Evolutionary conservation across 371 early-diverging fungal species (phyloP).

Genomic region (Umbelopsis sp.): DNA sequence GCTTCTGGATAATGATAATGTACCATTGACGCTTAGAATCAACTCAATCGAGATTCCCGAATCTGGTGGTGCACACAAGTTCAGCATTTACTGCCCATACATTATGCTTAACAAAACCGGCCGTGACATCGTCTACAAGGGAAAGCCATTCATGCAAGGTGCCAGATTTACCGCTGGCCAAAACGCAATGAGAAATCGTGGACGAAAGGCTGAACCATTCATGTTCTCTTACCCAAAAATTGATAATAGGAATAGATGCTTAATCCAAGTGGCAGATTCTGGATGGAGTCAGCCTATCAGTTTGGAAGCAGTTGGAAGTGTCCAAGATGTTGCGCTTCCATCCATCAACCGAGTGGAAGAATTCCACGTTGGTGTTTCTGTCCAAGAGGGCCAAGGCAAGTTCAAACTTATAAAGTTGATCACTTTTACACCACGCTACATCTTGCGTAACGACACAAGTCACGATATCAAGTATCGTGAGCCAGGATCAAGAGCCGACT

Average conservation of each 20-base stretch:
- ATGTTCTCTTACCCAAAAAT: slow-evolving; percentile 93
- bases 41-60: slow-evolving; percentile 69
- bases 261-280: slow-evolving; percentile 76
- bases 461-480: slow-evolving; percentile 80
- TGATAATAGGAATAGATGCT: slow-evolving; percentile 82
- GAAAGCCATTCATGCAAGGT: slow-evolving; percentile 79
- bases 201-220: slow-evolving; percentile 71
- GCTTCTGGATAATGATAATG: slow-evolving; percentile 68
- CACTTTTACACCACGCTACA: slow-evolving; percentile 90
- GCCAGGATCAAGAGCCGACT: slow-evolving; percentile 57
- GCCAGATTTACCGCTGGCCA: slow-evolving; percentile 75
- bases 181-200: slow-evolving; percentile 34
- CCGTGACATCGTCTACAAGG: slow-evolving; percentile 75
- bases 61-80: slow-evolving; percentile 71
- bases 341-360: slow-evolving; percentile 57
- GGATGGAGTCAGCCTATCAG: slow-evolving; percentile 93
- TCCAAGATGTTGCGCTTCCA: slow-evolving; percentile 77
- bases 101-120: slow-evolving; percentile 95
- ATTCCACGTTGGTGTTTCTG: slow-evolving; percentile 82
- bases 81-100: slow-evolving; percentile 72
- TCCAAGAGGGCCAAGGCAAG: slow-evolving; percentile 79
- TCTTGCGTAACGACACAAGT: slow-evolving; percentile 81
- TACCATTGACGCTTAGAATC: slow-evolving; percentile 70
- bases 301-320: slow-evolving; percentile 94
- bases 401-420: slow-evolving; percentile 83